Base-by-base conservation (phyloP, 306 rosid species). In the Senna siamea region DNA sequence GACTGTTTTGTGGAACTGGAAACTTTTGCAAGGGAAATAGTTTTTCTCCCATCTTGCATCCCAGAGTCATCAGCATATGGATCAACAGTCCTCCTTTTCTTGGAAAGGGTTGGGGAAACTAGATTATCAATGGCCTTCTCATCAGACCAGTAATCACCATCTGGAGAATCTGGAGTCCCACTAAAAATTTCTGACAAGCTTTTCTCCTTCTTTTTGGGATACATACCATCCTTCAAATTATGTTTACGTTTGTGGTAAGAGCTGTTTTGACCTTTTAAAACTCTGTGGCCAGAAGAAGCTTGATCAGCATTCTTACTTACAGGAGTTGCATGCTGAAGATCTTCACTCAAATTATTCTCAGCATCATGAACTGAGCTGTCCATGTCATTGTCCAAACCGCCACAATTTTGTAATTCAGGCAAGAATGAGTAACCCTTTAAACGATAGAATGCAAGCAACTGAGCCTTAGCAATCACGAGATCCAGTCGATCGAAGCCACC, bases 381-480 rank as follows among this genome's bases (percentile, higher is more conserved):
- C 26, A 14, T 53, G 43, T 89, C 87, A 76, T 81, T 79, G 69
- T 85, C 96, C 87, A 84, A 76, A 18, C 75, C 84, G 80, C 84
- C 96, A 77, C 84, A 85, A 84, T 78, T 51, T 67, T 87, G 90
- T 71, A 93, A 74, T 79, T 91, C 94, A 23, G 98, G 88, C 86
- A 94, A 84, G 83, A 84, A 75, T 70, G 80, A 53, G 77, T 80
- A 88, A 72, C 98, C 98, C 83, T 83, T 88, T 26, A 90, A 78
- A 46, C 89, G 95, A 74, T 79, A 66, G 75, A 88, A 89, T 72
- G 97, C 87, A 65, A 80, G 78, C 86, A 94, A 70, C 80, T 89
- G 98, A 73, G 97, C 96, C 89, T 84, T 92, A 23, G 97, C 96
- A 57, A 88, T 76, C 73, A 57, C 90, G 70, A 89, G 87, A 69